These are phyloP conservation scores for Papiliotrema nemorosa DNA, from an alignment of 1,284 basidiomycete species.

Conservation along the genomic window DNA sequence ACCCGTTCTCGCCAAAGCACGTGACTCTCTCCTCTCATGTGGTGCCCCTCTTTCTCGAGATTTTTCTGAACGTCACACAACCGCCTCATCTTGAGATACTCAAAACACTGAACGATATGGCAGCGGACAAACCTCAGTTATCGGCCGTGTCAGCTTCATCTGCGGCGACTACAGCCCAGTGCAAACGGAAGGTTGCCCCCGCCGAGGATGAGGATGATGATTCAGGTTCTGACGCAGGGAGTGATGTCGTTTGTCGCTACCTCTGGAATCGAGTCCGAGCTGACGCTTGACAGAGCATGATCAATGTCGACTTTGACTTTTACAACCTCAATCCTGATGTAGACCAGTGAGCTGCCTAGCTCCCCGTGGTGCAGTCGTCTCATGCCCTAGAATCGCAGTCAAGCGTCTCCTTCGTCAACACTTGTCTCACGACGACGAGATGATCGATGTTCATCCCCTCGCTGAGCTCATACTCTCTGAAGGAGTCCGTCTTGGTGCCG, in stretches of 20 bases:
- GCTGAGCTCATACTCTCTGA: slow-evolving; percentile 66
- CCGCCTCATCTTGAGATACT: too few relatives aligned
- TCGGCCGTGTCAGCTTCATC: slow-evolving; percentile 12
- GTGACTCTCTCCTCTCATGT: too few relatives aligned
- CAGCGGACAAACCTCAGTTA: slow-evolving; percentile 14
- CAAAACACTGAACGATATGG: too few relatives aligned
- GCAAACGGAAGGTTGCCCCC: slow-evolving; percentile 41
- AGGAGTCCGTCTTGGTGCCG: slow-evolving; percentile 55
- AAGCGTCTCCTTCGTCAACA: slow-evolving; percentile 76
- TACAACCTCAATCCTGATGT: slow-evolving; percentile 75
- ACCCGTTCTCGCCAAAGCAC: too few relatives aligned
- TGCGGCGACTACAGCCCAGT: slow-evolving; percentile 6
- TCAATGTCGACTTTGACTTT: slow-evolving; percentile 89
- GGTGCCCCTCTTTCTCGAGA: too few relatives aligned
- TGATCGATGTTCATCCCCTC: slow-evolving; percentile 66
- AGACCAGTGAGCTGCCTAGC: slow-evolving; percentile 60
- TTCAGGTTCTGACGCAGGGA: slow-evolving; percentile 32
- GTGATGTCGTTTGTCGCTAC: slow-evolving; percentile 34
- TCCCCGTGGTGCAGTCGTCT: background rate
- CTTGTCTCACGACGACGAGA: slow-evolving; percentile 73
- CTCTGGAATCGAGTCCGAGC: background rate
- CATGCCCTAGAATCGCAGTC: slow-evolving; percentile 60
- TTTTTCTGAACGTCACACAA: too few relatives aligned
- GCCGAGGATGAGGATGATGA: slow-evolving; percentile 41
- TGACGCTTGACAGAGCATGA: slow-evolving; percentile 54